phyloP scores from a whole-genome alignment of 2,329 filamentous ascomycete species.

The Dendryphion nanum region DNA sequence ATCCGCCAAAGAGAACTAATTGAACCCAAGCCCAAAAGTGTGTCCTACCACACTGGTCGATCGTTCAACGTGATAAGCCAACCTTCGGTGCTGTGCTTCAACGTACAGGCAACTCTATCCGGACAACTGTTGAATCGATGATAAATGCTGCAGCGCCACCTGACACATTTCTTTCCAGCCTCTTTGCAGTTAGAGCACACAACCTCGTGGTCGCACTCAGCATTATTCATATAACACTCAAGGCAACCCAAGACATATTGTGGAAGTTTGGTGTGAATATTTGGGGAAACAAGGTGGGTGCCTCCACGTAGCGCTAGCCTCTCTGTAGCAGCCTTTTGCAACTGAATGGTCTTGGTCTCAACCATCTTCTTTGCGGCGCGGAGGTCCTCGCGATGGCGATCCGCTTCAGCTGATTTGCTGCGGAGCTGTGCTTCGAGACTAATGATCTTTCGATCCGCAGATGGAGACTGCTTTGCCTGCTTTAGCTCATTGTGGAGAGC shows the following conservation, averaged over 20 bases:
- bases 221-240: conserved; percentile 27
- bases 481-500: not conserved
- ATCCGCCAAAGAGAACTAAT: no score
- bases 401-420: conserved; percentile 18
- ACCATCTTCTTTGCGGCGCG: conserved; percentile 6
- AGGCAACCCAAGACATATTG: conserved; percentile 21
- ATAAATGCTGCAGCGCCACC: conserved; percentile 28
- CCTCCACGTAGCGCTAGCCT: conserved; percentile 20
- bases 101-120: conserved; percentile 14
- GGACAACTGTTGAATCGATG: conserved; percentile 24
- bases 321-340: conserved; percentile 9
- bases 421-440: not conserved
- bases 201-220: conserved; percentile 20
- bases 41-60: conserved; percentile 21
- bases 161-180: conserved; percentile 15
- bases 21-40: no score
- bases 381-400: conserved; percentile 17
- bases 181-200: conserved; percentile 24
- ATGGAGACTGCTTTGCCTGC: not conserved
- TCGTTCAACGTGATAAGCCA: conserved; percentile 13
- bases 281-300: conserved; percentile 23
- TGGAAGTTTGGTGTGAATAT: conserved; percentile 15
- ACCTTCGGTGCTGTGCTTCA: conserved; percentile 18
- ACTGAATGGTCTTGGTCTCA: conserved; percentile 6
- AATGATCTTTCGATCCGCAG: not conserved